These are phyloP conservation scores for Aspergillus sp. DNA, from an alignment of 2,329 filamentous ascomycete genomes.

Conservation along the genomic window DNA sequence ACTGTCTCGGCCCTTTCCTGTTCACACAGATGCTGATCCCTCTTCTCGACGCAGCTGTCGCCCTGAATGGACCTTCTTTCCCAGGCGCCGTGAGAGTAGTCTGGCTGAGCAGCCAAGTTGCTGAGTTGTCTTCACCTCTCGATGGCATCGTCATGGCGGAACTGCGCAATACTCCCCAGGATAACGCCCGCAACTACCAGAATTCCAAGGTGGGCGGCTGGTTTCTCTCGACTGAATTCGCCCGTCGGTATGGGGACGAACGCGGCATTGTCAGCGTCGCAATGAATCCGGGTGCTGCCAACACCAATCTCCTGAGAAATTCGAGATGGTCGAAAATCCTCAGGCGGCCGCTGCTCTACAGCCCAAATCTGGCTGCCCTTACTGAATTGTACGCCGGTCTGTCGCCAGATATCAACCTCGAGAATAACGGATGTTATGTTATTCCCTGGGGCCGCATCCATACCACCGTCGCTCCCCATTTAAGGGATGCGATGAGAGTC, in stretches of 20 bases:
- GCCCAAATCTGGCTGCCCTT: conserved; percentile 2
- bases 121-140: conserved; percentile 15
- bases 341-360: conserved; percentile 4
- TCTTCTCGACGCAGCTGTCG: conserved; percentile 30
- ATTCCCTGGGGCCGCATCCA: conserved; percentile 12
- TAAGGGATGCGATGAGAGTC: conserved; percentile 1
- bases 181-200: conserved; percentile 30
- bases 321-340: conserved; percentile 8
- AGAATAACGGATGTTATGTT: conserved; percentile 12
- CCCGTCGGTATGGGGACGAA: conserved; percentile 25
- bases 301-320: conserved; percentile 8
- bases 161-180: conserved; percentile 1
- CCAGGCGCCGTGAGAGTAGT: conserved; percentile 35
- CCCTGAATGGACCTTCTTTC: background rate
- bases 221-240: conserved; percentile 31
- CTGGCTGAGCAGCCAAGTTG: conserved; percentile 29
- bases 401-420: conserved; percentile 1
- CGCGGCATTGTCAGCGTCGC: conserved; percentile 35
- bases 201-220: conserved; percentile 34
- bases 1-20: conserved; percentile 43
- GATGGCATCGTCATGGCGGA: conserved; percentile 12
- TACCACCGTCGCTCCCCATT: conserved; percentile 5
- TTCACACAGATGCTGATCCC: conserved; percentile 42
- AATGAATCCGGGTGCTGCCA: conserved; percentile 10
- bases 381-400: conserved; percentile 8